phyloP scores from a whole-genome alignment of 164 flowering plant species.

The Annona cherimola region DNA sequence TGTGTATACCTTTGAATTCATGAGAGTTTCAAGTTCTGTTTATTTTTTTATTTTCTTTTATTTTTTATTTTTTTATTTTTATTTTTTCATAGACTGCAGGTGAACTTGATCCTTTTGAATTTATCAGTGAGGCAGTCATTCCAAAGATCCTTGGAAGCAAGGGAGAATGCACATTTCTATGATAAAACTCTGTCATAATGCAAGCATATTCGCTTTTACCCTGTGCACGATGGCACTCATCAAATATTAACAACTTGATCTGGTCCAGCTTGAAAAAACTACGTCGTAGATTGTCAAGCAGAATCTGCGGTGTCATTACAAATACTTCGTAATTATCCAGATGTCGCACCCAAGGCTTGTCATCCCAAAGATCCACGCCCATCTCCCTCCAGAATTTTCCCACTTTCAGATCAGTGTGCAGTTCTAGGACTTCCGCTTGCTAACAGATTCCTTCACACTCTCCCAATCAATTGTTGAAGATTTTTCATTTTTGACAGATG shows the following conservation, averaged over 20 bases:
- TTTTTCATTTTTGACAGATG: conserved; percentile 23
- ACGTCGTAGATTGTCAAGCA: conserved; percentile 62
- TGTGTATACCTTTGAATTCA: conserved; percentile 80
- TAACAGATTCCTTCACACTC: too few species aligned
- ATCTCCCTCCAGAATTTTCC: conserved; percentile 77
- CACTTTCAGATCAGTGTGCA: conserved; percentile 72
- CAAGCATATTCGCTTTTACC: conserved; percentile 73
- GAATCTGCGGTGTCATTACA: conserved; percentile 83
- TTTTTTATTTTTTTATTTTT: too few species aligned
- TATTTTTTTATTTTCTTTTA: too few species aligned
- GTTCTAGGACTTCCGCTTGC: conserved; percentile 66
- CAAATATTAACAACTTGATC: conserved; percentile 71
- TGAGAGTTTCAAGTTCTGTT: conserved; percentile 57
- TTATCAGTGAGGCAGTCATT: conserved; percentile 89
- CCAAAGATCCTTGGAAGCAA: conserved; percentile 80
- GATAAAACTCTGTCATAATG: conserved; percentile 84
- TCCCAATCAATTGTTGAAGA: conserved; percentile 43
- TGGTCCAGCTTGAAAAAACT: conserved; percentile 46
- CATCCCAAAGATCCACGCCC: conserved; percentile 85
- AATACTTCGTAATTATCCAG: conserved; percentile 67
- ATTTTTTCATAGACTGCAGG: conserved; percentile 35
- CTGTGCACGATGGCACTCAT: conserved; percentile 90
- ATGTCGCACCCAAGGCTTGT: conserved; percentile 50
- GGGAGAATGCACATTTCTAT: conserved; percentile 23
- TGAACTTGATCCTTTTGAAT: conserved; percentile 55